These are phyloP conservation scores for Arthroderma sp. DNA, from an alignment of 2,329 filamentous ascomycete genomes.

Conservation along the genomic window DNA sequence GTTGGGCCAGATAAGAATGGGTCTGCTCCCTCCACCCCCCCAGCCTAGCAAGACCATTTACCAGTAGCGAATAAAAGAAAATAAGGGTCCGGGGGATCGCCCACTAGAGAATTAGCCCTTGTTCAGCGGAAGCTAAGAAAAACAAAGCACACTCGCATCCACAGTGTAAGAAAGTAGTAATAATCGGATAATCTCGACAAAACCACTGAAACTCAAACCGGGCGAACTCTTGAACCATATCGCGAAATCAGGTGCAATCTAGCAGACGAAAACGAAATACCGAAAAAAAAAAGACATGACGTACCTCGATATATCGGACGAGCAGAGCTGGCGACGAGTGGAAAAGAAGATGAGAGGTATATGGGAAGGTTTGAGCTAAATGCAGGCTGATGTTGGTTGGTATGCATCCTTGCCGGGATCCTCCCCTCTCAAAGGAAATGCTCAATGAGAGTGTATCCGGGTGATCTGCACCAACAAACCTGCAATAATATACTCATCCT, in stretches of 20 bases:
- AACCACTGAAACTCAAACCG: neutral
- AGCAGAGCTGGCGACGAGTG: neutral
- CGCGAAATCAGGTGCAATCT: neutral
- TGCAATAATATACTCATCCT: neutral
- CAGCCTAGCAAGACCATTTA: neutral
- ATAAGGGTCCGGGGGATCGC: conserved; percentile 10
- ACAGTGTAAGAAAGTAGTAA: neutral
- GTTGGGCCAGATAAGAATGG: conserved; percentile 4
- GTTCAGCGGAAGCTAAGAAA: conserved; percentile 12
- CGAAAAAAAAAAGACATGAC: neutral
- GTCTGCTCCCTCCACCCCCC: neutral
- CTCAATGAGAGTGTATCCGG: neutral
- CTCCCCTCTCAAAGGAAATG: conserved; percentile 1
- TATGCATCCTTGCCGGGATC: neutral
- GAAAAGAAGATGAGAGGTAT: neutral
- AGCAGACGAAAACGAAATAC: neutral
- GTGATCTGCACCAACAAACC: conserved; percentile 1
- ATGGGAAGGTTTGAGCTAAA: neutral
- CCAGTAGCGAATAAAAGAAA: neutral
- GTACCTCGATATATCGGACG: neutral
- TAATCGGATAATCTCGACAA: neutral
- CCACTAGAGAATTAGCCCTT: conserved; percentile 12
- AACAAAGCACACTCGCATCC: conserved; percentile 9
- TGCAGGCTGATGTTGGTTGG: conserved; percentile 2
- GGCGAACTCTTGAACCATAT: neutral